Base-by-base conservation (phyloP, 768 basidiomycete species). In the Naematelia encephala region DNA sequence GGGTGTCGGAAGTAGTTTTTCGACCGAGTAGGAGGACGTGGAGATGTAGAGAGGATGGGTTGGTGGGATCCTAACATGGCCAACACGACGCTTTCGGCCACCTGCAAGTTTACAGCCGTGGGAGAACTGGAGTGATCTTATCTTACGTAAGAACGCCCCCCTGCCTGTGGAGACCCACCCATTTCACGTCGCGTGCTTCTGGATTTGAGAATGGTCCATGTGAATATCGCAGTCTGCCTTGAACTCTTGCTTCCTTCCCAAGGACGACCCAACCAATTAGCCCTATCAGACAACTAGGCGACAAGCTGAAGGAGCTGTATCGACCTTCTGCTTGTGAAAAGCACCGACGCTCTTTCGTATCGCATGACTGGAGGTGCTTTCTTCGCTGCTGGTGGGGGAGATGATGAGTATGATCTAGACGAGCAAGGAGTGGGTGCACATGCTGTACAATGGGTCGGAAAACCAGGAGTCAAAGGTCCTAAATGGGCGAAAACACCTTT, bases 331-430 rank as follows among this genome's bases (percentile, higher is more conserved):
- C n/a, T n/a, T n/a, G n/a, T n/a, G n/a, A n/a, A n/a, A n/a, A n/a
- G n/a, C n/a, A n/a, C n/a, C n/a, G n/a, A n/a, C n/a, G n/a, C n/a
- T n/a, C n/a, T n/a, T n/a, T n/a, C n/a, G n/a, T n/a, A 8, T 39
- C 34, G 34, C 34, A 72, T 72, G 70, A 62, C 68, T 12, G 70
- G 70, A 30, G 70, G 70, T 28, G 70, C 61, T 1, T 68, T 68
- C 63, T 64, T 72, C 45, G 46, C 60, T 25, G 29, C 65, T 4
- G 42, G 51, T 0, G 59, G 54, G 12, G 67, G 44, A 5, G 67
- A 65, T 19, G 65, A 69, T 22, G 84, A 90, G 84, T 56, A 88
- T 87, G 55, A 91, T 81, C 13, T 86, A 86, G 22, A 92, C 91
- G 80, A 88, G 87, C 51, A 84, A 72, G 42, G 85, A 8, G 29